These are phyloP conservation scores for Coelastrella sp. DNA, from an alignment of 139 green algal genomes.

Conservation along the genomic window DNA sequence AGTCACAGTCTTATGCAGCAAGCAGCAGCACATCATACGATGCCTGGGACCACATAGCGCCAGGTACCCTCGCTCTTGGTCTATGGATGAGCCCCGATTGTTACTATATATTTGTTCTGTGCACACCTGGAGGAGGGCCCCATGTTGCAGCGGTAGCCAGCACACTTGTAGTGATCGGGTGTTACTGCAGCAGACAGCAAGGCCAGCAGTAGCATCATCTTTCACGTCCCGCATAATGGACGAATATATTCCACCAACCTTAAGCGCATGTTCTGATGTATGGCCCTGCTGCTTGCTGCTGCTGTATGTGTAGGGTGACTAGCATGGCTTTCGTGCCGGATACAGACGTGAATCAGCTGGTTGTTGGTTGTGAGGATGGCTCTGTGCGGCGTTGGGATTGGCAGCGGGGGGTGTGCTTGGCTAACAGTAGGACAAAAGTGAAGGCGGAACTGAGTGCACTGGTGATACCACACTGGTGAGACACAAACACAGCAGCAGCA, in stretches of 20 bases:
- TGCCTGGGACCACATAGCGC: constrained; percentile 29
- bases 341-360: neutral
- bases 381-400: constrained; percentile 31
- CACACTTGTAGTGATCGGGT: too few relatives aligned
- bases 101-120: too few relatives aligned
- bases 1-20: constrained; percentile 25
- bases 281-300: too few relatives aligned
- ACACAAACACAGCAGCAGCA: neutral
- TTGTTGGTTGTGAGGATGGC: constrained; percentile 44
- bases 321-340: neutral
- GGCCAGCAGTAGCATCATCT: constrained; percentile 4
- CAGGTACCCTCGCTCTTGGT: constrained; percentile 6
- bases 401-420: neutral
- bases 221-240: neutral
- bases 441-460: constrained; percentile 29
- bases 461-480: constrained; percentile 8
- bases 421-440: neutral
- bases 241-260: too few relatives aligned
- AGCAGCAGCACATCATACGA: neutral
- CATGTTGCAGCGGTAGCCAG: too few relatives aligned
- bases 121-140: too few relatives aligned
- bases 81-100: neutral
- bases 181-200: neutral
- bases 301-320: neutral
- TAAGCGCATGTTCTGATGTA: too few relatives aligned